These are phyloP conservation scores for Didymella exigua DNA, from an alignment of 2,329 filamentous ascomycete species.

Conservation along the genomic window DNA sequence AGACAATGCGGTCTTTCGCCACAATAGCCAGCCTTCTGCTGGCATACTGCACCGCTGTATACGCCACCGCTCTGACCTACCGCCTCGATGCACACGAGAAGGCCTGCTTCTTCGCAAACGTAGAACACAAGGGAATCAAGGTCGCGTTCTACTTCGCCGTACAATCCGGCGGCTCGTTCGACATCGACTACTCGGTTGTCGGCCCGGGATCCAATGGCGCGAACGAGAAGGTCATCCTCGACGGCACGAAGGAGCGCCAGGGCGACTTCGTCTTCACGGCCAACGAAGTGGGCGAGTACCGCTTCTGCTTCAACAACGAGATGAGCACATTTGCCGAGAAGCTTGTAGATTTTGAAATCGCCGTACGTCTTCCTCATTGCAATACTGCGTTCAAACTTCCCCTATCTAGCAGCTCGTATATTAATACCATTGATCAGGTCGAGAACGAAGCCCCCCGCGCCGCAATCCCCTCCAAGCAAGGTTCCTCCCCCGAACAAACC, in stretches of 20 bases:
- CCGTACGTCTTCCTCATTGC: constrained; percentile 62
- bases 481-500: constrained; percentile 86
- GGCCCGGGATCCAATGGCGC: constrained; percentile 62
- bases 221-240: constrained; percentile 74
- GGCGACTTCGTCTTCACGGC: constrained; percentile 98
- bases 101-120: constrained; percentile 89
- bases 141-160: constrained; percentile 99
- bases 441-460: constrained; percentile 85
- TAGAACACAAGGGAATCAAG: constrained; percentile 81
- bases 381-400: neutral
- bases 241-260: constrained; percentile 89
- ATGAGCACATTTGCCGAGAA: constrained; percentile 99
- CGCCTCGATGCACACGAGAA: constrained; percentile 88
- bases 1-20: constrained; percentile 45
- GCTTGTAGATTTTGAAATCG: constrained; percentile 96
- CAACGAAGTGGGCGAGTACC: constrained; percentile 84
- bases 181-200: constrained; percentile 89
- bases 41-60: constrained; percentile 70
- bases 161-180: constrained; percentile 97
- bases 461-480: constrained; percentile 84
- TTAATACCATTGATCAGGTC: constrained; percentile 62
- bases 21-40: constrained; percentile 64
- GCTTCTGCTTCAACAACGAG: constrained; percentile 97
- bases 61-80: constrained; percentile 93
- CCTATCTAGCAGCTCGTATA: neutral